These are phyloP conservation scores for Xerocomus spinulosus DNA, from an alignment of 768 basidiomycete genomes.

Conservation along the genomic window DNA sequence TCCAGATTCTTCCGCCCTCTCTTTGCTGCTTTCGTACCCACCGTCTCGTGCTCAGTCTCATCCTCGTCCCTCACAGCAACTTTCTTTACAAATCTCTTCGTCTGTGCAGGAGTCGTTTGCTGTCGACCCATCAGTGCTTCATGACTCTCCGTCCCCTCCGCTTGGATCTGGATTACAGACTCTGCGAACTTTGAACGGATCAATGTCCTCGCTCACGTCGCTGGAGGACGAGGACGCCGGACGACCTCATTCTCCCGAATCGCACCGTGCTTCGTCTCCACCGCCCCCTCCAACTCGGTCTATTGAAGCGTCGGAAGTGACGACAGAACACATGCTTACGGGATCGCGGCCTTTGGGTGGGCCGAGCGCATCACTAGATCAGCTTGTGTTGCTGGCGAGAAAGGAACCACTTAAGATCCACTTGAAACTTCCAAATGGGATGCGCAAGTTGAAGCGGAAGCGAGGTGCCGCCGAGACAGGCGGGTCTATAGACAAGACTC, in stretches of 20 bases:
- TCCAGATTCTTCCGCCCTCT: background rate
- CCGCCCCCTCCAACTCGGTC: background rate
- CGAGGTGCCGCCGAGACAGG: background rate
- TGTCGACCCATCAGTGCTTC: slow-evolving; percentile 13
- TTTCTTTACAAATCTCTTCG: background rate
- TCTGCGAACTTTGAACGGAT: background rate
- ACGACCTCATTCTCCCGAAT: background rate
- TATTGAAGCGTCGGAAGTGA: background rate
- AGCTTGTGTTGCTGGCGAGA: slow-evolving; percentile 16
- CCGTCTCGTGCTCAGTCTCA: slow-evolving; percentile 3
- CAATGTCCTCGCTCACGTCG: slow-evolving; percentile 19
- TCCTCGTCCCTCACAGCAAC: background rate
- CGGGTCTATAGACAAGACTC: background rate
- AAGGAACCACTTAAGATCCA: slow-evolving; percentile 9
- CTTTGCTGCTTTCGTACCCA: slow-evolving; percentile 2
- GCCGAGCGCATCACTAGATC: slow-evolving; percentile 14
- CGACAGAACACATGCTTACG: background rate
- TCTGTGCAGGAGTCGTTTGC: background rate
- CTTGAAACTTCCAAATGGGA: slow-evolving; percentile 3
- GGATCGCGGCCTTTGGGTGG: slow-evolving; percentile 12
- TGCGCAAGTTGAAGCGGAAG: slow-evolving; percentile 17
- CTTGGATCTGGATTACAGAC: background rate
- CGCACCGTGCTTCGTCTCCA: background rate
- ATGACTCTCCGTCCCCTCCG: background rate
- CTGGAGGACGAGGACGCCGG: background rate